Base-by-base conservation (phyloP, 352 stramenopile genomes). In the Phytophthora pistaciae region DNA sequence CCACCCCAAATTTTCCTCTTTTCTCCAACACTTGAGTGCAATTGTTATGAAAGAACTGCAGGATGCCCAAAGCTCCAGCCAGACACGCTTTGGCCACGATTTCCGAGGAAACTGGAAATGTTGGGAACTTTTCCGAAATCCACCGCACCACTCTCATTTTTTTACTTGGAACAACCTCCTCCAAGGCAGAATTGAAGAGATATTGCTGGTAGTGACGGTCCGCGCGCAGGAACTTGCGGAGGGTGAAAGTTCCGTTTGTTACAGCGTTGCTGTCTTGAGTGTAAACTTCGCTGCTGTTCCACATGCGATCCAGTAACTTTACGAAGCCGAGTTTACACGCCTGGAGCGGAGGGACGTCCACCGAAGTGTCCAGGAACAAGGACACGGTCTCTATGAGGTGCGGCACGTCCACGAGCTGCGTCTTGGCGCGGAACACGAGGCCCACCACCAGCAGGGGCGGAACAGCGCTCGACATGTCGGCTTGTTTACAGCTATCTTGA, bases 31-130 rank as follows among this genome's bases (percentile, higher is more conserved):
- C 42, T 13, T 49, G 16, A 8, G 14, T 49, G 42, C 42, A 49
- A 49, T 21, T 49, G 18, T 60, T 40, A 16, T 56, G 25, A 18
- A 71, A 56, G 20, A 56, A 65, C 49, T 66, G 16, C 10, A 71
- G 55, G 16, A 56, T 59, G 38, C 61, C 21, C 14, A 66, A 27
- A 10, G 46, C 8, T 11, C 58, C 66, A 11, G 46, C 44, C 16
- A 7, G n/a, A 36, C 40, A 57, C 11, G 54, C 52, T 4, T 23
- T 33, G 21, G 49, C 58, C 36, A 72, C 56, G 5, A 52, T 29
- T 9, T 64, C 48, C 5, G 23, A 56, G 11, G 44, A 60, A 11
- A 70, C 36, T 13, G 5, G 18, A 18, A 20, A 53, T 11, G 29
- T 53, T 6, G 16, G 53, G 16, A 56, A 46, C 21, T 57, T 50